A percentile compares a stretch with the other conserved stretches of the same genome.
Conservation (phyloP, 2,329 filamentous ascomycete species). For the Ophiobolus disseminans region DNA sequence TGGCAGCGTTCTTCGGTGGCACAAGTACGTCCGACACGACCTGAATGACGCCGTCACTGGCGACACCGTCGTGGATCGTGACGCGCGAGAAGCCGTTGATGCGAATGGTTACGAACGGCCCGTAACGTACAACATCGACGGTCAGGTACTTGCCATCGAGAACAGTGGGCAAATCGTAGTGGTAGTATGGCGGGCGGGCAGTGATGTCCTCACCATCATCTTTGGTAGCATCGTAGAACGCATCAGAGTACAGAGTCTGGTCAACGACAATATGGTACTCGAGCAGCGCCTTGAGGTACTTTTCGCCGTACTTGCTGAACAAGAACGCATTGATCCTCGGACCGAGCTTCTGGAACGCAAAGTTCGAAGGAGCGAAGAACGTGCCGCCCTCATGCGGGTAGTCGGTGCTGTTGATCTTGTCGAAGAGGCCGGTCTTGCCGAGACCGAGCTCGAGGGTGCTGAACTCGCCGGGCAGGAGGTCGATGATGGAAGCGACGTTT, state of each 20-base stretch:
- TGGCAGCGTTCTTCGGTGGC: conserved; percentile 67
- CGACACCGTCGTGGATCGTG: conserved; percentile 71
- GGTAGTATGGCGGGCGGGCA: conserved; percentile 57
- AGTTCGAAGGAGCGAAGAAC: conserved; percentile 81
- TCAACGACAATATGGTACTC: conserved; percentile 80
- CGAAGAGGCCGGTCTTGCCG: conserved; percentile 73
- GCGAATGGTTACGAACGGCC: conserved; percentile 73
- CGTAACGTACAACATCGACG: conserved; percentile 73
- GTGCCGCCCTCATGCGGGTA: conserved; percentile 69
- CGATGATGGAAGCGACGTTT: conserved; percentile 67
- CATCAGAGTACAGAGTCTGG: conserved; percentile 82
- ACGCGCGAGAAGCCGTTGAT: conserved; percentile 77
- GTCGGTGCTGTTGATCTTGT: conserved; percentile 62
- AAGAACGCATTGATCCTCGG: conserved; percentile 79
- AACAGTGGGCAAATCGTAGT: conserved; percentile 76
- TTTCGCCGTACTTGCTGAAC: conserved; percentile 76
- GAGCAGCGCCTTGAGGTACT: conserved; percentile 78
- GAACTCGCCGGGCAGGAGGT: conserved; percentile 72
- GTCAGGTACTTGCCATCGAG: conserved; percentile 70
- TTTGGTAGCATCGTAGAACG: conserved; percentile 67
- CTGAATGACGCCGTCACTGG: conserved; percentile 82
- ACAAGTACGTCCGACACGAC: conserved; percentile 76
- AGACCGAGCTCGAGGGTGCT: conserved; percentile 79
- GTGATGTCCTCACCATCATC: conserved; percentile 24
- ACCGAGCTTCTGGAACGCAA: conserved; percentile 79